These are phyloP conservation scores for Colletotrichum neosansevieriae DNA, from an alignment of 2,329 filamentous ascomycete genomes.

Conservation along the genomic window DNA sequence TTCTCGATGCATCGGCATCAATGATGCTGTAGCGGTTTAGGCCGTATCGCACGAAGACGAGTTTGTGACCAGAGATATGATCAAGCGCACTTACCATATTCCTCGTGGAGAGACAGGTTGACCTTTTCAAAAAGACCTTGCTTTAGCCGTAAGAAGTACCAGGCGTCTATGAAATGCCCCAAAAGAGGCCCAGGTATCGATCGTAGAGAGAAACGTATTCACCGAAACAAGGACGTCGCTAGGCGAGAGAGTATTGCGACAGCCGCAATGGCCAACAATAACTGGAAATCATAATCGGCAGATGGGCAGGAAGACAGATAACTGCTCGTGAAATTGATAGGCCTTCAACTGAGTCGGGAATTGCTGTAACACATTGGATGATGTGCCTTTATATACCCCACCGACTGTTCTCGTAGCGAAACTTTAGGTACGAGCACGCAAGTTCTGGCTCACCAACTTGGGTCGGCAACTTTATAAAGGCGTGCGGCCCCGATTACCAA, in stretches of 20 bases:
- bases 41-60: constrained; percentile 61
- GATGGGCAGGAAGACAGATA: neutral
- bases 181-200: constrained; percentile 45
- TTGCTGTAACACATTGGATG: too few species aligned
- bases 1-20: constrained; percentile 53
- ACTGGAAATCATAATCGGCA: neutral
- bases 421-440: neutral
- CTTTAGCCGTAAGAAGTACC: constrained; percentile 46
- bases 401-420: neutral
- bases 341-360: neutral
- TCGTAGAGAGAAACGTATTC: constrained; percentile 43
- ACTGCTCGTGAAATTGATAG: neutral
- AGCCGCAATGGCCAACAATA: neutral
- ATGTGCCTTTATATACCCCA: neutral
- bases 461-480: constrained; percentile 8
- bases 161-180: constrained; percentile 46
- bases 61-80: too few species aligned
- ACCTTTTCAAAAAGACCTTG: constrained; percentile 46
- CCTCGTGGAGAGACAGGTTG: constrained; percentile 47
- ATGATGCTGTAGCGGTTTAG: constrained; percentile 61
- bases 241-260: neutral
- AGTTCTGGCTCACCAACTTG: neutral
- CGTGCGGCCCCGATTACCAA: neutral
- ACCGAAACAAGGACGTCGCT: neutral
- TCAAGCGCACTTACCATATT: constrained; percentile 43